Base-by-base conservation (phyloP, 495 filamentous ascomycete genomes). In the Penicillium paradoxum region DNA sequence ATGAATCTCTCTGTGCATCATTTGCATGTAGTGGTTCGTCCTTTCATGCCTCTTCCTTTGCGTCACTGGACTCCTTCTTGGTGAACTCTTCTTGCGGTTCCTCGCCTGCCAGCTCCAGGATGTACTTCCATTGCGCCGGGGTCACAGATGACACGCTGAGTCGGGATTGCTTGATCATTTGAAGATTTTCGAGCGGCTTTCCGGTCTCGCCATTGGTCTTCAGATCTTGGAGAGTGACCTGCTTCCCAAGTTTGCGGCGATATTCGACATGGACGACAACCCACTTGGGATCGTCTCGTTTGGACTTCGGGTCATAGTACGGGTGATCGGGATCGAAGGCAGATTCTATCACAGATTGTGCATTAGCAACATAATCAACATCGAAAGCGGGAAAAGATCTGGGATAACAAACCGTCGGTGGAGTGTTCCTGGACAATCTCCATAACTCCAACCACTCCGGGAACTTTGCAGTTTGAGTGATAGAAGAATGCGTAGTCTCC, bases 401-500 rank as follows among this genome's bases (percentile, higher is more conserved):
- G 39, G 30, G 30, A 14, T 39, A 36, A 69, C 79, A 64, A 77
- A 90, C 88, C 74, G 62, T 98, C 93, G 6, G 83, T 74, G 1
- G 85, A 83, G 58, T 89, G 84, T 68, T 95, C 90, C 54, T 81
- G 70, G 3, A 95, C 90, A 63, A 98, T 86, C 68, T 95, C 88
- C 89, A 97, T 95, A 7, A 86, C 81, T n/a, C 93, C 93, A 4
- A 85, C 91, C 45, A 98, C 88, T 3, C 90, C 92, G 0, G 93
- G 91, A 27, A 83, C 79, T 69, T 93, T 95, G 73, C 87, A 91
- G 63, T 91, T 95, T n/a, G 87, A 92, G 72, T 96, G 92, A 66
- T 98, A 98, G 74, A 98, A 97, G 73, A 98, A 96, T 32, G 90
- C 91, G 38, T 88, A 73, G 56, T 98, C 93, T 36, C 93, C 92